Conservation (phyloP, 257 asterid genomes). For the Scutellaria minor region DNA sequence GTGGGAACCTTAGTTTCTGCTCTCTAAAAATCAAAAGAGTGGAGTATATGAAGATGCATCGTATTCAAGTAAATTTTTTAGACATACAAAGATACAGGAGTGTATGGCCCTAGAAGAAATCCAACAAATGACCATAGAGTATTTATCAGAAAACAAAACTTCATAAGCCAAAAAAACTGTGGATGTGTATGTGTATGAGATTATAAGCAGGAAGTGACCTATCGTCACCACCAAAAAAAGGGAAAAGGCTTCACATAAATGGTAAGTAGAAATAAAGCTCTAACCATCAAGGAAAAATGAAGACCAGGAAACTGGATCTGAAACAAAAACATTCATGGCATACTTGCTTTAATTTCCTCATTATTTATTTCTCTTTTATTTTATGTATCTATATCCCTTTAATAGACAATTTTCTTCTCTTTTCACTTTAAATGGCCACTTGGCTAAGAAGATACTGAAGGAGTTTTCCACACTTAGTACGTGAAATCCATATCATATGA, state of each 20-base stretch:
- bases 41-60: slow-evolving; percentile 18
- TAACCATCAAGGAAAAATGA: slow-evolving; percentile 18
- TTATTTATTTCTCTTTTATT: background rate
- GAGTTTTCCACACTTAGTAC: background rate
- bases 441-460: background rate
- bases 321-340: background rate
- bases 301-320: background rate
- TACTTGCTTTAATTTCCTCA: background rate
- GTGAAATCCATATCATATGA: background rate
- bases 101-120: slow-evolving; percentile 10
- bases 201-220: background rate
- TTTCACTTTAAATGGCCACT: slow-evolving; percentile 3
- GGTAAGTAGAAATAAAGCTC: background rate
- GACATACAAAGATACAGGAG: background rate
- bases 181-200: background rate
- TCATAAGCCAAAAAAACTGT: slow-evolving; percentile 7
- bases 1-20: slow-evolving; percentile 23
- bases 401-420: background rate
- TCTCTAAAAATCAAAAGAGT: slow-evolving; percentile 34
- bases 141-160: slow-evolving; percentile 8
- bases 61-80: slow-evolving; percentile 11
- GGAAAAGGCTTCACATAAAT: background rate
- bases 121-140: background rate
- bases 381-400: slow-evolving; percentile 11
- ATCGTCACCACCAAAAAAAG: slow-evolving; percentile 3